Evolutionary conservation across 1,139 yeast genomes (phyloP), one percentile per base, ranked within the genome.

Genomic region (Blastobotrys elegans): DNA sequence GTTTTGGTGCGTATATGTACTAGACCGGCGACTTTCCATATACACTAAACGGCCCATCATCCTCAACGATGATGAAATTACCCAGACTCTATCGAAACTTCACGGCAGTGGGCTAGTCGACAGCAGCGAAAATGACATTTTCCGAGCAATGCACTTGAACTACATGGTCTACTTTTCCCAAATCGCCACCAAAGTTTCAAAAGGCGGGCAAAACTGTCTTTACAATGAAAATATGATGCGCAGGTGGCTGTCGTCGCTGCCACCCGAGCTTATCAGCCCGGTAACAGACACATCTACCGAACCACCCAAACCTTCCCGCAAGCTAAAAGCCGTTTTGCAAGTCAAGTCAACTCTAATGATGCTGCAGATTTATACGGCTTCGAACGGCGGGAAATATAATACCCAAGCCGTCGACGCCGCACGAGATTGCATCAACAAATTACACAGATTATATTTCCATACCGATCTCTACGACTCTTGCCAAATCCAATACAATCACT

Each of bases 401-500:
- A 50, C 55, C 4, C 55, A 53, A n/a, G 63, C 61, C 2, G 59
- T 59, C 20, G 50, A 53, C 6, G 51, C 58, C 5, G 59, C 63
- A 3, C 49, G 60, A 10, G 58, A 53, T 33, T 55, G 59, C 20
- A 56, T 59, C n/a, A 51, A 56, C n/a, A 58, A 55, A 43, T 54
- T 59, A 4, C 55, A 50, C 4, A 50, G 57, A 17, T 49, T 59
- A 4, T 57, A 54, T 34, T 53, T 53, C 41, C 49, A 58, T 34
- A 51, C 58, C 4, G 59, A 50, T 18, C 47, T 57, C 17, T 59
- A 59, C 49, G 27, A 50, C 8, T 47, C 53, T 5, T 59, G 61
- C 33, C 59, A 54, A 42, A 53, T 59, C 20, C 63, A 59, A 42
- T 59, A 59, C 49, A 58, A 57, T 45, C 59, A 59, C 40, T 59